Evolutionary conservation across 1,139 yeast species (phyloP), one percentile per base, ranked within the genome.

Genomic region (Blastobotrys arbuscula): DNA sequence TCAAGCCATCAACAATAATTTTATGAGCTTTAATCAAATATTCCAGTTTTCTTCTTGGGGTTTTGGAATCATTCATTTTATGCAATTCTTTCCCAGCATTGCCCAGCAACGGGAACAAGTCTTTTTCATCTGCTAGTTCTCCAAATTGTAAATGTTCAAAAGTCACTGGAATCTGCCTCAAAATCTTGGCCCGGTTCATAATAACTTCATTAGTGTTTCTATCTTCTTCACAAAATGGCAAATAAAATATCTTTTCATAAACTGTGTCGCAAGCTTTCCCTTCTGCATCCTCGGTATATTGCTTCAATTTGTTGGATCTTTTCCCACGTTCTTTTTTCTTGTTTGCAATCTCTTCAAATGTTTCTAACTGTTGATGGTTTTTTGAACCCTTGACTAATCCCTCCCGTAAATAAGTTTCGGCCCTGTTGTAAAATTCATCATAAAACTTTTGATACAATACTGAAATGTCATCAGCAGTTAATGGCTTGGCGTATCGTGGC

Each of bases 381-480:
- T 48, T 26, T 39, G 46, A 24, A 15, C 45, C 38, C 26, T 35
- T 38, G 13, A 16, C 18, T n/a, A 39, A n/a, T 9, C 46, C 47
- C 16, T 50, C 60, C 34, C 48, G 55, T 46, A 55, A 58, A 54
- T 50, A 67, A 9, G 55, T 59, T 48, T 60, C 64, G 49, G 56
- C 62, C 50, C 21, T 48, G n/a, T 26, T 52, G 46, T 66, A 60
- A 49, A 72, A 71, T 20, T 64, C 63, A 20, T 50, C 50, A 56
- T 79, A 81, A 55, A 81, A 80, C 28, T 68, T 69, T 55, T 79
- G 84, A 55, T 79, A 81, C 33, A 80, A 59, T 21, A 69, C 66
- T 0, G 82, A 69, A 34, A 81, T 67, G 53, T 79, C 82, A 39
- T 70, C 67, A 13, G 78, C 73, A 2, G 75, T 72, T 48, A 80